Evolutionary conservation across 192 early-diverging fungal species (phyloP).

Genomic region (Coemansia sp.): DNA sequence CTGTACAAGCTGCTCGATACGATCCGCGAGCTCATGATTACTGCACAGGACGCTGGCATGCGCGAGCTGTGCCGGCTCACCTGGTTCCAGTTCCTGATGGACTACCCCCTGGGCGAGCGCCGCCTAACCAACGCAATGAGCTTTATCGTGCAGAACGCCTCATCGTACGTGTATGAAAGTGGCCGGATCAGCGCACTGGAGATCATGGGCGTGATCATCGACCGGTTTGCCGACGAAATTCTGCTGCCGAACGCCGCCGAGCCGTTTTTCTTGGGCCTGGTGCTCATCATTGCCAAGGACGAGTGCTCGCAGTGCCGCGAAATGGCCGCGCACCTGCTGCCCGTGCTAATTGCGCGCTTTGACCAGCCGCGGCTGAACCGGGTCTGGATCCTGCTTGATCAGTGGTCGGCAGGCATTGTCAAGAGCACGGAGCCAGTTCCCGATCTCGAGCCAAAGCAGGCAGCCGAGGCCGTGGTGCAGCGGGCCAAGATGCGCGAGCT

Average conservation of each 20-base stretch:
- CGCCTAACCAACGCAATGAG: conserved; percentile 79
- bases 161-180: conserved; percentile 81
- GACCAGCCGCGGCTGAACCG: conserved; percentile 59
- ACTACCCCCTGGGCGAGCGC: conserved; percentile 87
- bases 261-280: conserved; percentile 79
- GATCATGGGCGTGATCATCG: conserved; percentile 73
- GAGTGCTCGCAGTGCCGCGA: conserved; percentile 88
- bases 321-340: conserved; percentile 76
- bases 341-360: conserved; percentile 60
- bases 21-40: conserved; percentile 81
- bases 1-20: conserved; percentile 91
- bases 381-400: conserved; percentile 64
- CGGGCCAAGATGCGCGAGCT: conserved; percentile 55
- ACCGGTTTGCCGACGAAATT: conserved; percentile 73
- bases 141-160: conserved; percentile 85
- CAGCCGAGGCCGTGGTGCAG: conserved; percentile 1
- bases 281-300: conserved; percentile 84
- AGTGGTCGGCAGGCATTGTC: conserved; percentile 62
- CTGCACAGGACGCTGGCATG: conserved; percentile 70
- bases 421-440: not conserved
- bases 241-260: conserved; percentile 71
- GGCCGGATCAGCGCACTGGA: conserved; percentile 90
- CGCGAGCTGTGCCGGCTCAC: conserved; percentile 80
- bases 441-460: not conserved
- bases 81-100: conserved; percentile 86